A percentile compares a stretch with the other conserved stretches of the same genome.
Evolutionary conservation across 2,329 filamentous ascomycete species (phyloP).

Genomic region (Didymella segeticola): DNA sequence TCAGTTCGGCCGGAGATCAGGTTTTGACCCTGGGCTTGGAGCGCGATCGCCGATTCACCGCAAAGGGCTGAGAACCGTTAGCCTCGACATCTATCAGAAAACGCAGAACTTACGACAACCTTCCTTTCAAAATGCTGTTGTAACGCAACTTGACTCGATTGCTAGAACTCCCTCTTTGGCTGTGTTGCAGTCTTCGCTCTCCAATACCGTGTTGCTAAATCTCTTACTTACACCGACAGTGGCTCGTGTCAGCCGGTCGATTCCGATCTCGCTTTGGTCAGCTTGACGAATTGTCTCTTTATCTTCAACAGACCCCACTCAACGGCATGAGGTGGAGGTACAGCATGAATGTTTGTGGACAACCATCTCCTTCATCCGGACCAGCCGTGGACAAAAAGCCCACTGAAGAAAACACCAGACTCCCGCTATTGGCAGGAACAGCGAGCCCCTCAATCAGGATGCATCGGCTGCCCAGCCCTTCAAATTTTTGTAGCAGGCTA

Average conservation of each 20-base stretch:
- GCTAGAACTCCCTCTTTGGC: not conserved
- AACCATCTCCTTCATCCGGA: constrained; percentile 5
- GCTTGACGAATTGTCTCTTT: constrained; percentile 3
- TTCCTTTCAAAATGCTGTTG: not conserved
- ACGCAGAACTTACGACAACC: not conserved
- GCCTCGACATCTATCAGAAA: not conserved
- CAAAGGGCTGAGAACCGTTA: constrained; percentile 5
- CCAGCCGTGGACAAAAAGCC: not conserved
- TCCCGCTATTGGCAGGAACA: not conserved
- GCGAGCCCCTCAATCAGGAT: not conserved
- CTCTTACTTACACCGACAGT: not conserved
- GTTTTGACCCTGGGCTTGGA: constrained; percentile 20
- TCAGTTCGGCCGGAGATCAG: constrained; percentile 5
- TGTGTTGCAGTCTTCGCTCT: not conserved
- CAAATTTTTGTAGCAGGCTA: constrained; percentile 11
- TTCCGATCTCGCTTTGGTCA: constrained; percentile 11
- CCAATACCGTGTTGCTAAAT: not conserved
- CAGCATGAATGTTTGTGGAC: not conserved
- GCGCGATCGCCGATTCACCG: constrained; percentile 24
- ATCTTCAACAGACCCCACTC: constrained; percentile 1
- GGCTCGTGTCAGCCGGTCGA: constrained; percentile 14
- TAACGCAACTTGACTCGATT: not conserved
- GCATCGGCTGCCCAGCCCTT: not conserved
- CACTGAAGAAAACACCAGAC: not conserved
- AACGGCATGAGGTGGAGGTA: constrained; percentile 5